Evolutionary conservation across 345 rosid species (phyloP).

Genomic region (Corchorus capsularis): DNA sequence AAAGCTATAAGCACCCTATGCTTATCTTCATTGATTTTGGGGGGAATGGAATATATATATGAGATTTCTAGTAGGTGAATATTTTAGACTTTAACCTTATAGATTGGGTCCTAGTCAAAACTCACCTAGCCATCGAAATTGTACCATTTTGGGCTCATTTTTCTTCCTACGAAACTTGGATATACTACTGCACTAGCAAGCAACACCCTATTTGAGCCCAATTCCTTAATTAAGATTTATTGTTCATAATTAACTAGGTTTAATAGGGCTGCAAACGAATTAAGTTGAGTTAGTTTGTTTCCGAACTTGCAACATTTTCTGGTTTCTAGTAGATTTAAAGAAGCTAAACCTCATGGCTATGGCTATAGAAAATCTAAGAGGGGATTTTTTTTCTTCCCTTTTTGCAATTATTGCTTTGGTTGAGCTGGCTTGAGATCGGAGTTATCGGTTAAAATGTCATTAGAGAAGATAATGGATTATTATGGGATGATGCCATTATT

Average conservation of each 20-base stretch:
- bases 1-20: background rate
- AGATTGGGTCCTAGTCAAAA: background rate
- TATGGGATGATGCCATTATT: background rate
- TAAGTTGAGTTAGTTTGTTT: background rate
- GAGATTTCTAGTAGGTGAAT: background rate
- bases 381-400: background rate
- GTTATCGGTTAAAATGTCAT: background rate
- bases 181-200: background rate
- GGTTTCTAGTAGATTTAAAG: no score
- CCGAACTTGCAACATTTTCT: no score
- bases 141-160: background rate
- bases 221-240: background rate
- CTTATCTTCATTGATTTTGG: no score
- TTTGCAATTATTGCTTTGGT: background rate
- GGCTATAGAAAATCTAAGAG: background rate
- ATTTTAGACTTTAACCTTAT: no score
- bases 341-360: background rate
- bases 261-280: conserved; percentile 6
- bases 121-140: background rate
- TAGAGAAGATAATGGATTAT: background rate
- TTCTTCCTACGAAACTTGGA: background rate
- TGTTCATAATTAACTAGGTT: background rate
- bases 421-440: background rate
- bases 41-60: background rate
- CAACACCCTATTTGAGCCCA: background rate